These are phyloP conservation scores for Mycena polygramma DNA, from an alignment of 768 basidiomycete species.

Conservation along the genomic window DNA sequence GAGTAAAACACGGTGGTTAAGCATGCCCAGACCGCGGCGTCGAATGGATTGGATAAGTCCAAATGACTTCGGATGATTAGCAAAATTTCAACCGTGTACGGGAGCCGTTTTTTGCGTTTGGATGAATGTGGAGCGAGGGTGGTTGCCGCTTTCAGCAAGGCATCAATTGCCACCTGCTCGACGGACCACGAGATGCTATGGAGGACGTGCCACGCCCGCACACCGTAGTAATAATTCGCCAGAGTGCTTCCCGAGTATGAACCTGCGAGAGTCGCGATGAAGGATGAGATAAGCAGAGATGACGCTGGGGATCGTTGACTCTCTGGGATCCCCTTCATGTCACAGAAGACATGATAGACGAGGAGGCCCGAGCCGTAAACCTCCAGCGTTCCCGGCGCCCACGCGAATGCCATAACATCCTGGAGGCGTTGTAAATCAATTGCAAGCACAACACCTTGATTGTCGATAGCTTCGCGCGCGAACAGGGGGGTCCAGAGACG, in stretches of 20 bases:
- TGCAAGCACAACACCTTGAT: too few relatives aligned
- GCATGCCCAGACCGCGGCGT: not conserved
- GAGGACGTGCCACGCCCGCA: conserved; percentile 17
- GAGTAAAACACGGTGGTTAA: conserved; percentile 6
- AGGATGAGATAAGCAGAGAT: not conserved
- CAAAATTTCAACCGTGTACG: conserved; percentile 6
- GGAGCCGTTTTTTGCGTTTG: not conserved
- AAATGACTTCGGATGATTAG: not conserved
- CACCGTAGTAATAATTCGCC: not conserved
- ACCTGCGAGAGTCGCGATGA: not conserved
- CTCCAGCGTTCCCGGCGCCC: conserved; percentile 31
- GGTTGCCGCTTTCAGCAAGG: not conserved
- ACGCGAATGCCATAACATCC: conserved; percentile 6
- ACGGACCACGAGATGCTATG: not conserved
- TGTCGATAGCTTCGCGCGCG: not conserved
- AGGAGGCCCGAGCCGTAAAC: conserved; percentile 45
- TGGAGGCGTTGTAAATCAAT: not conserved
- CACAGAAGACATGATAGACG: conserved; percentile 44
- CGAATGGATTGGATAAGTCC: not conserved
- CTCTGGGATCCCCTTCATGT: conserved; percentile 5
- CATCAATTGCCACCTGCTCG: not conserved
- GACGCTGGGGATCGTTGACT: not conserved
- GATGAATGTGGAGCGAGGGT: not conserved
- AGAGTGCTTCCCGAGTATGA: conserved; percentile 8
- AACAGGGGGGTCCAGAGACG: not conserved